Evolutionary conservation across 176 grass and related monocot species (phyloP), one percentile per base, ranked within the genome.

Genomic region (Ananas comosus): DNA sequence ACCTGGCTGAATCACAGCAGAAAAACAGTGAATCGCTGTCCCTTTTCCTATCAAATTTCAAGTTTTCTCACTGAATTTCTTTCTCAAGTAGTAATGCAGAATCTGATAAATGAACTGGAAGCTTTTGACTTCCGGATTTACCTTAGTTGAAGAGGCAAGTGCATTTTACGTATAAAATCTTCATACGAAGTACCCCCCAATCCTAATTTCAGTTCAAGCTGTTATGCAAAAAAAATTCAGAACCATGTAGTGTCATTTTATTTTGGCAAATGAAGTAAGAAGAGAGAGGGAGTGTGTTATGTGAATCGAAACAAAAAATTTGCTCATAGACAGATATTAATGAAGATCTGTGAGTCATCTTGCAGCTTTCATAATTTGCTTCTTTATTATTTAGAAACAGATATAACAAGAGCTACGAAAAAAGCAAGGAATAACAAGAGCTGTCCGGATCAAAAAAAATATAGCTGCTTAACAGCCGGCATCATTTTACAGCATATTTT

Each of bases 151-250:
- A 87, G 76, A 81, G 92, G 92, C 53, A 96, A 82, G 56, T 96
- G 89, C 42, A 92, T 25, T 48, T 63, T 89, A 52, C 72, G 65
- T 80, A 96, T 92, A 80, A 96, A 96, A 81, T 96, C 88, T 85
- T 85, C 89, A 77, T 96, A 96, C 53, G 89, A 89, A 27, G 89
- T 96, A 49, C 93, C 93, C 22, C 93, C 93, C 9, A 96, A 75
- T 2, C 93, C 93, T 64, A 96, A 73, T 85, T 92, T 96, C 64
- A 96, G 67, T 80, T 96, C 93, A 79, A 96, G 93, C 93, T 96
- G 73, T 61, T 11, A 51, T 54, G 51, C 49, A 3, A 25, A 73
- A 3, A 63, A 65, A 11, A 79, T 72, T 42, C 65, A 49, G 57
- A 65, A 71, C 16, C 21, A 16, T 61, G 22, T 18, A 61, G 21